Conservation (phyloP, 345 rosid species). For the Eucalyptus marginata region DNA sequence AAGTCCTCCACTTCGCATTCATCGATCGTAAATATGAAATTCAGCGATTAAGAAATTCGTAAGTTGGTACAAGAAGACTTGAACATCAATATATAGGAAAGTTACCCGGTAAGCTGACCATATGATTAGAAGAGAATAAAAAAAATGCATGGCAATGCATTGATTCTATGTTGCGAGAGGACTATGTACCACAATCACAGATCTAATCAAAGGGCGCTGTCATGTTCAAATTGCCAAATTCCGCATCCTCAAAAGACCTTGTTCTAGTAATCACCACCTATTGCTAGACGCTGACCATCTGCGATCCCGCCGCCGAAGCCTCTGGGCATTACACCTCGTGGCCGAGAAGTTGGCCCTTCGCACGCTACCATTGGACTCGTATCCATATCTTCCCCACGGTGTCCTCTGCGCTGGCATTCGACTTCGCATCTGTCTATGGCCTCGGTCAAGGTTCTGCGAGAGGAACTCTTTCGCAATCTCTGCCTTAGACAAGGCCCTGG, state of each 20-base stretch:
- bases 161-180: background rate
- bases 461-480: background rate
- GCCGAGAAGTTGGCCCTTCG: background rate
- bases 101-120: background rate
- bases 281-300: background rate
- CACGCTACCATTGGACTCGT: background rate
- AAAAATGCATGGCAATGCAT: background rate
- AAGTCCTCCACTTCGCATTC: background rate
- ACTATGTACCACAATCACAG: background rate
- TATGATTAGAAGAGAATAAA: background rate
- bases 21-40: background rate
- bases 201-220: background rate
- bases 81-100: background rate
- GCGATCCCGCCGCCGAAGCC: conserved; percentile 1
- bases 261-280: background rate
- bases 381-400: background rate
- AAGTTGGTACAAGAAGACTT: background rate
- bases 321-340: background rate
- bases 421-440: background rate
- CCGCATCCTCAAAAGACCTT: background rate
- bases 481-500: background rate
- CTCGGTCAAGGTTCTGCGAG: background rate
- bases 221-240: background rate
- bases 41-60: background rate
- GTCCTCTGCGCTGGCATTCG: background rate